Base-by-base conservation (phyloP, 2,329 filamentous ascomycete genomes). In the Monosporascus sp. region DNA sequence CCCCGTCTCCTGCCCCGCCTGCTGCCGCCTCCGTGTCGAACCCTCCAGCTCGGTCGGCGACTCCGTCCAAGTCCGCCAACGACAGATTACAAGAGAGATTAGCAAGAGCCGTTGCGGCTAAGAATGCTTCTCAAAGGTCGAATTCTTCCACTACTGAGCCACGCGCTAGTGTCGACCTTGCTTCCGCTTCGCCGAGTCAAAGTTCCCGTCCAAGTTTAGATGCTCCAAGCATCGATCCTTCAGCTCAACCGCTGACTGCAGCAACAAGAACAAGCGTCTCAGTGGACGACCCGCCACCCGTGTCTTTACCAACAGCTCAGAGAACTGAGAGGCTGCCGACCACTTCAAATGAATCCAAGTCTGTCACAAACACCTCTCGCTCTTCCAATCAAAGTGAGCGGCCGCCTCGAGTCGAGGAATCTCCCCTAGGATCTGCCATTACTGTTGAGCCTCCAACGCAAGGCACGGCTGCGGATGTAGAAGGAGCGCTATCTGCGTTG, bases 31-130 rank as follows among this genome's bases (percentile, higher is more conserved):
- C 50, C 22, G 42, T 44, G 24, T 44, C 47, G 51, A 54, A 42
- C 48, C 58, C 54, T 52, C 61, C 53, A 27, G 56, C 54, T 25
- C 57, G 57, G 24, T 63, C 61, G 41, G 55, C 58, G 47, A 76
- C 74, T 55, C 71, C 79, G 51, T 84, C 86, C 49, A 81, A 86
- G 65, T 80, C 86, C 22, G 75, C 81, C 55, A 94, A 90, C 70
- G 91, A 95, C 62, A 84, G 91, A 50, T 76, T 99, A 44, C 92
- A 97, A 67, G 92, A 96, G 68, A 82, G 91, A 56, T 78, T 99
- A 55, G 93, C 93, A 31, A 89, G 90, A 65, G 94, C 92, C 31
- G 83, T 97, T 63, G 90, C 86, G 3, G 86, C 86, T 54, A 90
- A 88, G 65, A 81, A 79, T 53, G 72, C 76, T n/a, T 68, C 74